Percentiles rank a stretch among this genome's conserved stretches.
These are phyloP conservation scores for Penicillium pancosmium DNA, from an alignment of 495 filamentous ascomycete genomes.

Conservation along the genomic window DNA sequence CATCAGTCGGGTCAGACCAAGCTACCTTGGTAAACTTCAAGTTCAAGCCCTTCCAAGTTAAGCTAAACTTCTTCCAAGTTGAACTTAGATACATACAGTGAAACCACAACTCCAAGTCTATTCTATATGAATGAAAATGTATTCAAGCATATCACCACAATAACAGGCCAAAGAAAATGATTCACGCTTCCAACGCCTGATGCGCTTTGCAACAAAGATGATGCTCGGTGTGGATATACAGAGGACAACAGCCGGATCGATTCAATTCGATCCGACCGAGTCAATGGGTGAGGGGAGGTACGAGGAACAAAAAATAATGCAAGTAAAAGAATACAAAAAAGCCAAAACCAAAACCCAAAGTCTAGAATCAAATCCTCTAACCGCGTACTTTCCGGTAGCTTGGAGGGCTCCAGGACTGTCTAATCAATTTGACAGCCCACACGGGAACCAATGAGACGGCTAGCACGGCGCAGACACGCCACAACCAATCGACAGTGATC, in stretches of 20 bases:
- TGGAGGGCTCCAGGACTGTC: conserved; percentile 84
- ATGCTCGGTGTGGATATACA: conserved; percentile 23
- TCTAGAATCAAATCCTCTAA: conserved; percentile 30
- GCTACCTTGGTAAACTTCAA: too few relatives aligned
- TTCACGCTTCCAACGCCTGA: conserved; percentile 14
- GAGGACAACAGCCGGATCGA: neutral
- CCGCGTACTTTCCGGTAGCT: conserved; percentile 94
- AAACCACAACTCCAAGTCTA: neutral
- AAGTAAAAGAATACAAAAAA: conserved; percentile 3
- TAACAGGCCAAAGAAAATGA: conserved; percentile 5
- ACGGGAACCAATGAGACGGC: conserved; percentile 84
- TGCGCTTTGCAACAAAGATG: conserved; percentile 23
- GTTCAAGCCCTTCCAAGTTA: too few relatives aligned
- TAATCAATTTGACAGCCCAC: conserved; percentile 79
- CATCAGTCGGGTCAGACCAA: too few relatives aligned
- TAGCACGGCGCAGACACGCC: conserved; percentile 80
- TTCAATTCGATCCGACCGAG: neutral
- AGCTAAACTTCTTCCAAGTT: too few relatives aligned
- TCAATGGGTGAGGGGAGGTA: conserved; percentile 7
- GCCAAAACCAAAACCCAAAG: neutral
- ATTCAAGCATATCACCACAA: neutral
- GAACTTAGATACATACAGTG: too few relatives aligned
- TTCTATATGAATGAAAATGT: neutral
- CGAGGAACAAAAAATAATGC: conserved; percentile 1
- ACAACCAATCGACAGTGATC: conserved; percentile 77